Evolutionary conservation across 306 rosid genomes (phyloP).

Genomic region (Chamaecrista fasciculata): DNA sequence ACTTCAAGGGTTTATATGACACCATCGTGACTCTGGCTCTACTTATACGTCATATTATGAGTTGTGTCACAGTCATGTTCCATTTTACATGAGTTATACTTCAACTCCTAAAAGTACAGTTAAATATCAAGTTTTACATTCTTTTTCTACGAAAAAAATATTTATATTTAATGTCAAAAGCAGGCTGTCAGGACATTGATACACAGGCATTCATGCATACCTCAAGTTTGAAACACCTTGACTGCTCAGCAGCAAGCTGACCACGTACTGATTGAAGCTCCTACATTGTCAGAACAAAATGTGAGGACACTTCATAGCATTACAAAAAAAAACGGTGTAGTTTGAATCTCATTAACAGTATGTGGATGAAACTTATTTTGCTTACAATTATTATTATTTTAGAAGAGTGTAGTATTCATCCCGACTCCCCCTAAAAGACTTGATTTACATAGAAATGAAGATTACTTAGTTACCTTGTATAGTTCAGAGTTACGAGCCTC

Average conservation of each 20-base stretch:
- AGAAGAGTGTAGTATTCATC: neutral
- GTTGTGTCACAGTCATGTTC: neutral
- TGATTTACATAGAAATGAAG: neutral
- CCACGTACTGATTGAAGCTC: conserved; percentile 87
- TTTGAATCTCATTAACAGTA: neutral
- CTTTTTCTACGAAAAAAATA: neutral
- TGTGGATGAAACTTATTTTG: neutral
- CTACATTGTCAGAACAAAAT: conserved; percentile 38
- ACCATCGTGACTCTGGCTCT: neutral
- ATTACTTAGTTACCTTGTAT: conserved; percentile 55
- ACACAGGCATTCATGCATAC: conserved; percentile 37
- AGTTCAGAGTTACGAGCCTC: conserved; percentile 72
- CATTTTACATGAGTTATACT: neutral
- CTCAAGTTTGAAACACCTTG: conserved; percentile 96
- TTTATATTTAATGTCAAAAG: neutral
- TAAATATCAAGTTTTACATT: neutral
- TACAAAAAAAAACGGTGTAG: neutral
- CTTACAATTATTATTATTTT: neutral
- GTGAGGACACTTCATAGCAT: conserved; percentile 16
- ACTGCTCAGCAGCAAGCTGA: conserved; percentile 90
- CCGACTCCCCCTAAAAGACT: neutral
- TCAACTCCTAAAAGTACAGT: neutral
- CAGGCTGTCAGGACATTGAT: neutral
- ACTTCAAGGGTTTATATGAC: neutral
- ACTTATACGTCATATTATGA: neutral